Conservation (phyloP, 371 early-diverging fungal species). For the Apophysomyces sp. region DNA sequence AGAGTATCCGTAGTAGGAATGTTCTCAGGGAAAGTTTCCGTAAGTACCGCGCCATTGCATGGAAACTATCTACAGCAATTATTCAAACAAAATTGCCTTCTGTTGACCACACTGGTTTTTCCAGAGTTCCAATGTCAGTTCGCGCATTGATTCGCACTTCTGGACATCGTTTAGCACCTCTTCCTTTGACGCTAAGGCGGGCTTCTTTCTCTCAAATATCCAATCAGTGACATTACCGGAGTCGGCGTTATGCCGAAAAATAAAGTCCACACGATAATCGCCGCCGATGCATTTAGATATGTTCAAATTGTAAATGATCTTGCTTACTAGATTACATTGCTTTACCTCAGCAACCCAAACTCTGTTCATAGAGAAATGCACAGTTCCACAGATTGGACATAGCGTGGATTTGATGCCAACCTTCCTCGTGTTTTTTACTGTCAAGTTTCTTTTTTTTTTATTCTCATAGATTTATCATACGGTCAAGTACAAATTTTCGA, state of each 20-base stretch:
- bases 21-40: too few relatives aligned
- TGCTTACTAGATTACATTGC: background rate
- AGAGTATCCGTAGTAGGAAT: too few relatives aligned
- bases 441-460: too few relatives aligned
- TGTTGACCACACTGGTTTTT: background rate
- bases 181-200: background rate
- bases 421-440: background rate
- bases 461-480: too few relatives aligned
- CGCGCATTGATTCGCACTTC: background rate
- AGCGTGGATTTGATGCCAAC: background rate
- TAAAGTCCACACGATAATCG: too few relatives aligned
- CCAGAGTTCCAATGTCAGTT: background rate
- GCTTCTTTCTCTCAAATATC: background rate
- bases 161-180: background rate
- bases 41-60: too few relatives aligned
- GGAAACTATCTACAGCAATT: background rate
- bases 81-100: background rate
- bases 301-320: background rate
- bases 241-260: background rate
- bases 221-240: background rate
- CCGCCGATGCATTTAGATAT: background rate
- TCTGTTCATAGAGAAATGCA: background rate
- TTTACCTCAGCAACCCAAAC: background rate
- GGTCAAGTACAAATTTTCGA: too few relatives aligned
- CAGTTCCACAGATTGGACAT: background rate